Base-by-base conservation (phyloP, 148 eudicot species). In the Chenopodium quinoa region DNA sequence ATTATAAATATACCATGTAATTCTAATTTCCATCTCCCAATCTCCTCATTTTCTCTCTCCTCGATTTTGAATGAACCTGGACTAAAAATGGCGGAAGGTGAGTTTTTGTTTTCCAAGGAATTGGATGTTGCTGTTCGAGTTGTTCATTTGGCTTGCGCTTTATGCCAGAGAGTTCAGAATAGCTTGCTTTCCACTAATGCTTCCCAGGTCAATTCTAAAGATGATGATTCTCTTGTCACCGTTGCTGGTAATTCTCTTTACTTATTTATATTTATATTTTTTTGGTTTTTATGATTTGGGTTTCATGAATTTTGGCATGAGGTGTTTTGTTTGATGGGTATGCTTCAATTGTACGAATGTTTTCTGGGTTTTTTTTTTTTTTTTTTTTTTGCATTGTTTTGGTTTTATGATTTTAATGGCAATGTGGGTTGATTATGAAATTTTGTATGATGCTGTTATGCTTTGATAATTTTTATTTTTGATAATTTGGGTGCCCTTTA, bases 201-300 rank as follows among this genome's bases (percentile, higher is more conserved):
- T 72, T 80, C 89, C 78, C 91, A 90, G 54, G 90, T 96, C 54
- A 79, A 85, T 80, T 88, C 91, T 78, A 93, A 96, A 84, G 92
- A 89, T 58, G 98, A 96, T 79, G 90, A 96, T 87, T 93, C 98
- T 46, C 97, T 88, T 60, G 98, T 93, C 77, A 96, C 99, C 84
- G 87, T 96, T 78, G 99, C 99, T 69, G 98, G 98, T 91, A 80
- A 46, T 80, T 64, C 22, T 69, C 71, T 10, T 14, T 37, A 68
- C n/a, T 46, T 27, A 14, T 10, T 52, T 7, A 10, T 14, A 52
- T 52, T 52, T 14, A 7, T 52, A 14, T 44, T 60, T 67, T 16
- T 73, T 54, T 81, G 16, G 56, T 23, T 48, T 34, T 54, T 70
- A 58, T 66, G 16, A 70, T 54, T 78, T 71, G 7, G 73, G 74